Percentiles rank a stretch among this genome's conserved stretches.
phyloP scores from a whole-genome alignment of 2,329 filamentous ascomycete species.

The Cladophialophora psammophila region DNA sequence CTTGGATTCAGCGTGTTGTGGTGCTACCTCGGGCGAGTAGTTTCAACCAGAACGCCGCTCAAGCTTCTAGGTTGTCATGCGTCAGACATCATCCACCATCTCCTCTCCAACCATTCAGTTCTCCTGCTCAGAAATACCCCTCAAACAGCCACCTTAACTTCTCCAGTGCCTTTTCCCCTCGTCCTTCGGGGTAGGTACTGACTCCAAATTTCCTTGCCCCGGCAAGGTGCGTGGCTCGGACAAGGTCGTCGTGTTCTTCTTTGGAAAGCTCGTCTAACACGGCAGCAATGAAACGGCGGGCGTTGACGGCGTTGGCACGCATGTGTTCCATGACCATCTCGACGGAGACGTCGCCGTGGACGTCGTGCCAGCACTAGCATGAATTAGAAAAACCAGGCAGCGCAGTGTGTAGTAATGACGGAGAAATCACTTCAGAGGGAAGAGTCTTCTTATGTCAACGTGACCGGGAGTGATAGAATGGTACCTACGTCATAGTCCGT shows the following conservation, averaged over 20 bases:
- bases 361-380: slow-evolving; percentile 79
- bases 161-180: slow-evolving; percentile 76
- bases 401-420: background rate
- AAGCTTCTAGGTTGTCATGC: background rate
- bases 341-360: slow-evolving; percentile 85
- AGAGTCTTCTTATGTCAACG: background rate
- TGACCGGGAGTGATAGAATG: background rate
- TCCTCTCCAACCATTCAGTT: background rate
- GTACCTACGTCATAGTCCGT: slow-evolving; percentile 81
- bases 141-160: slow-evolving; percentile 89
- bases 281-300: slow-evolving; percentile 80
- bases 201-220: slow-evolving; percentile 79
- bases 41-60: background rate
- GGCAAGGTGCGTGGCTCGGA: slow-evolving; percentile 81
- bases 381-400: background rate
- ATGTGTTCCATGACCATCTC: slow-evolving; percentile 98
- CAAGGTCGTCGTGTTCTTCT: slow-evolving; percentile 76
- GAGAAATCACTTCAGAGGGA: background rate
- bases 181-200: slow-evolving; percentile 81
- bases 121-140: slow-evolving; percentile 45
- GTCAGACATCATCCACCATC: background rate
- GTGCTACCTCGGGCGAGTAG: background rate
- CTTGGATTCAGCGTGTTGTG: background rate
- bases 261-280: slow-evolving; percentile 86
- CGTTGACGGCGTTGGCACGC: slow-evolving; percentile 90